These are phyloP conservation scores for Fusarium sp. DNA, from an alignment of 2,329 filamentous ascomycete species.

Conservation along the genomic window DNA sequence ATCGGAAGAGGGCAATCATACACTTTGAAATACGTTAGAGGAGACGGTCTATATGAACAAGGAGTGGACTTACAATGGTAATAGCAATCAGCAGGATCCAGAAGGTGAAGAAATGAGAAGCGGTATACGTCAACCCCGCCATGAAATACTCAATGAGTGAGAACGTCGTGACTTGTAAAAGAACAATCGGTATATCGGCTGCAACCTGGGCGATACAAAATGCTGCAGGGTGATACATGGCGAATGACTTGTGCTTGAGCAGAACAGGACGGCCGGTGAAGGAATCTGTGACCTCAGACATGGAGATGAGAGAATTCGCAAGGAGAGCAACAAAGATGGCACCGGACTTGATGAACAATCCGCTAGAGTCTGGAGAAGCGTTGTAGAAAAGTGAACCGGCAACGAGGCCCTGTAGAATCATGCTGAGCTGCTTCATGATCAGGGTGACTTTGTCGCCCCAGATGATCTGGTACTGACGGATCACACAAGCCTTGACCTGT, in stretches of 20 bases:
- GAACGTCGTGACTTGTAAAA: constrained; percentile 71
- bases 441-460: constrained; percentile 75
- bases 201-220: constrained; percentile 70
- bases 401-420: constrained; percentile 71
- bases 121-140: constrained; percentile 66
- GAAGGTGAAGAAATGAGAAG: constrained; percentile 72
- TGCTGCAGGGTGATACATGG: constrained; percentile 68
- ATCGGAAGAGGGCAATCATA: constrained; percentile 71
- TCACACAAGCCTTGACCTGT: constrained; percentile 69
- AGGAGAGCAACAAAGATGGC: constrained; percentile 75
- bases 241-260: constrained; percentile 70
- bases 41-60: fast-evolving
- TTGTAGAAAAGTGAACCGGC: constrained; percentile 77
- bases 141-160: constrained; percentile 73
- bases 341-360: constrained; percentile 74
- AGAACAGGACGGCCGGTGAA: constrained; percentile 72
- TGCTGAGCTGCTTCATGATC: constrained; percentile 71
- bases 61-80: constrained; percentile 60
- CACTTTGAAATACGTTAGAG: constrained; percentile 50
- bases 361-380: constrained; percentile 67
- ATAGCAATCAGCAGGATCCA: constrained; percentile 66
- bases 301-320: constrained; percentile 71
- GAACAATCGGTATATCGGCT: constrained; percentile 67
- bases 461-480: constrained; percentile 74
- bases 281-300: constrained; percentile 75